Evolutionary conservation across 2,329 filamentous ascomycete species (phyloP).

Genomic region (Calonectria pseudoreteaudii): DNA sequence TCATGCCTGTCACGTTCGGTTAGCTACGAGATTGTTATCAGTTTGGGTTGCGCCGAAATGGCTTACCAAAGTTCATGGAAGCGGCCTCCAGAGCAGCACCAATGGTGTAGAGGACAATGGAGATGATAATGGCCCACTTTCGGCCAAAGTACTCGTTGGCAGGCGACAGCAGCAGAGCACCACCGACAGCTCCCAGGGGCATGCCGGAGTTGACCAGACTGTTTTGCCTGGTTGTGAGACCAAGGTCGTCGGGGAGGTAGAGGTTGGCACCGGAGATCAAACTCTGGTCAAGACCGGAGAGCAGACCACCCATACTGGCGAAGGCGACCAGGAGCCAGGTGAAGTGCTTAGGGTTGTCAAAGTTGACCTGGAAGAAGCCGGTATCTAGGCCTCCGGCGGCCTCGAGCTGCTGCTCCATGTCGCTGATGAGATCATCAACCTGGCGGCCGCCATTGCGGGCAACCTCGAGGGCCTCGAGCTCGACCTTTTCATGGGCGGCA

Average conservation of each 20-base stretch:
- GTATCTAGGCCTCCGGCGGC: slow-evolving; percentile 47
- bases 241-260: slow-evolving; percentile 70
- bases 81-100: slow-evolving; percentile 77
- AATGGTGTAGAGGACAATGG: slow-evolving; percentile 76
- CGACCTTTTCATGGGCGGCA: slow-evolving; percentile 42
- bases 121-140: slow-evolving; percentile 76
- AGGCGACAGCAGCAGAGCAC: slow-evolving; percentile 75
- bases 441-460: slow-evolving; percentile 49
- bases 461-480: slow-evolving; percentile 51
- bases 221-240: slow-evolving; percentile 67
- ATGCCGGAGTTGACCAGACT: slow-evolving; percentile 77
- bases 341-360: slow-evolving; percentile 71
- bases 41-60: not conserved
- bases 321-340: slow-evolving; percentile 77
- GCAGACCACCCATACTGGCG: slow-evolving; percentile 79
- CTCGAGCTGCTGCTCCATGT: slow-evolving; percentile 56
- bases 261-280: slow-evolving; percentile 79
- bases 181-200: slow-evolving; percentile 78
- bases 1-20: slow-evolving; percentile 63
- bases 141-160: slow-evolving; percentile 76
- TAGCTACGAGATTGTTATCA: not conserved
- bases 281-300: slow-evolving; percentile 79
- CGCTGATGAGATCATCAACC: slow-evolving; percentile 53
- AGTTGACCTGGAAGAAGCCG: slow-evolving; percentile 65
- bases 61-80: slow-evolving; percentile 69